Conservation (phyloP, 2,329 filamentous ascomycete genomes). For the Keithomyces neogunnii region DNA sequence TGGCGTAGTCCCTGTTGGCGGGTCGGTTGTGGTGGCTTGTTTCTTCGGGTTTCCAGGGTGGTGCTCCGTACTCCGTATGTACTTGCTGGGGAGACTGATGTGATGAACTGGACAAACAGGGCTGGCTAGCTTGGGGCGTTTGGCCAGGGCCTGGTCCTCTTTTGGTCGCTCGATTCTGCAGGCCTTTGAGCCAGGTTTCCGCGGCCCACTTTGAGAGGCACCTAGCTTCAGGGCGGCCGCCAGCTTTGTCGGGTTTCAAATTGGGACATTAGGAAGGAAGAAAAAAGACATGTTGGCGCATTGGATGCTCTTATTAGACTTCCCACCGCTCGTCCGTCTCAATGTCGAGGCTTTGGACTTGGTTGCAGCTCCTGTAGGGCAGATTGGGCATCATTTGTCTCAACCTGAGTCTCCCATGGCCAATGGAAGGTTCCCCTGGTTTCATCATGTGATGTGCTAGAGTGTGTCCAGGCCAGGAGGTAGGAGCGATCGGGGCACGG, state of each 20-base stretch:
- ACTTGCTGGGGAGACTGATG: too few species aligned
- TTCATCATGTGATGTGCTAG: neutral
- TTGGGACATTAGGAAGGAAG: too few species aligned
- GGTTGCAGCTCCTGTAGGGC: neutral
- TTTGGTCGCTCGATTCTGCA: neutral
- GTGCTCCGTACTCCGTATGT: neutral
- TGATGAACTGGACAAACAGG: neutral
- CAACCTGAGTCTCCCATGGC: neutral
- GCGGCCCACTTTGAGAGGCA: neutral
- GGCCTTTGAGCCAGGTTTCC: neutral
- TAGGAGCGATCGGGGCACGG: too few species aligned
- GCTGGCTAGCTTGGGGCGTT: neutral
- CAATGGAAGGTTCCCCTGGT: neutral
- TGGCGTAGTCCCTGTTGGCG: constrained; percentile 1
- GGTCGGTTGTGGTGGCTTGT: neutral
- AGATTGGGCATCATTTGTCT: neutral
- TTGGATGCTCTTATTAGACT: too few species aligned
- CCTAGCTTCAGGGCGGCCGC: neutral
- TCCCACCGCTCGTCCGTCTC: too few species aligned
- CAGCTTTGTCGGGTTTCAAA: neutral
- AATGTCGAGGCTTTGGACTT: neutral
- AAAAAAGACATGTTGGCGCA: too few species aligned
- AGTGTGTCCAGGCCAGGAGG: neutral
- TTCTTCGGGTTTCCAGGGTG: neutral
- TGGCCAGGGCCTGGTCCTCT: too few species aligned